phyloP scores from a whole-genome alignment of 106 monocot genomes.

The Dioscorea dumetorum region DNA sequence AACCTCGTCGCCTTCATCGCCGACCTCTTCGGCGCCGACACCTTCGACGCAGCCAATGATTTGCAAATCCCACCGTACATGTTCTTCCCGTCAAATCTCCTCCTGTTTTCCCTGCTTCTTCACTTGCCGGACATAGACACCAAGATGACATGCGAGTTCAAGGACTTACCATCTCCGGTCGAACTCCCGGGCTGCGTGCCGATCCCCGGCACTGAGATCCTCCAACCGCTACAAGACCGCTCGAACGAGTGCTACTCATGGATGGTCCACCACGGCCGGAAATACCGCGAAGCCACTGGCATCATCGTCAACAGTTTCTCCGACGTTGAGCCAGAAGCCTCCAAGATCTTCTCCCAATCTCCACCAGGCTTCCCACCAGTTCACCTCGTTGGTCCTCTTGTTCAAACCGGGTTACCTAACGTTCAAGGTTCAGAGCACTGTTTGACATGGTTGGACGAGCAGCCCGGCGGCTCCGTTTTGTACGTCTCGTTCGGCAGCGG shows the following conservation, averaged over 20 bases:
- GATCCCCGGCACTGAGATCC: conserved; percentile 39
- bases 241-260: conserved; percentile 18
- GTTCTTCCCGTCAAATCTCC: conserved; percentile 49
- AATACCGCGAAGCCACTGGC: conserved; percentile 15
- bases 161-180: conserved; percentile 31
- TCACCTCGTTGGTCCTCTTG: conserved; percentile 44
- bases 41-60: conserved; percentile 26
- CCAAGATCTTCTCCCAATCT: background rate
- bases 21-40: conserved; percentile 43
- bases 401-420: background rate
- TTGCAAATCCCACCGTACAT: conserved; percentile 28
- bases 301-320: conserved; percentile 43
- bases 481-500: conserved; percentile 62
- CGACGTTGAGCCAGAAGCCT: conserved; percentile 21
- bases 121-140: conserved; percentile 42
- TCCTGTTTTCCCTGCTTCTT: conserved; percentile 29
- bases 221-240: conserved; percentile 32
- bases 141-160: conserved; percentile 19
- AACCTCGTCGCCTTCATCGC: conserved; percentile 32
- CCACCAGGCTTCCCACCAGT: background rate
- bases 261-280: conserved; percentile 3
- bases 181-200: conserved; percentile 56
- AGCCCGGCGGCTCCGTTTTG: conserved; percentile 40
- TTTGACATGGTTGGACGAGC: conserved; percentile 45
- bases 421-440: conserved; percentile 1